Evolutionary conservation across 768 basidiomycete genomes (phyloP).

Genomic region (Auriscalpium orientale): DNA sequence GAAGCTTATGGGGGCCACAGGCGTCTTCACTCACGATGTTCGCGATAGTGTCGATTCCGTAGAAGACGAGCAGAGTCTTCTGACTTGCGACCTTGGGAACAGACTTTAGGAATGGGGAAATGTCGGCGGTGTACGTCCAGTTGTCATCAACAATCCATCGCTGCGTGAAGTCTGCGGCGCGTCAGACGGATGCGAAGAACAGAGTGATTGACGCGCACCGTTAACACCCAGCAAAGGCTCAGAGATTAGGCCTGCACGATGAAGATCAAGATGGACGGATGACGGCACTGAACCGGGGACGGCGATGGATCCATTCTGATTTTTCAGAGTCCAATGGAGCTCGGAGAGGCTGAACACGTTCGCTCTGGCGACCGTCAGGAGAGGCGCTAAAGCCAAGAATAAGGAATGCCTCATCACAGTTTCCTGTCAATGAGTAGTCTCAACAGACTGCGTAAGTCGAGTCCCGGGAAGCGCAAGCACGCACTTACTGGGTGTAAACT

Average conservation of each 20-base stretch:
- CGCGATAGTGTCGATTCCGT: constrained; percentile 51
- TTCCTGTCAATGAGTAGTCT: no score
- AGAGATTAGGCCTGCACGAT: constrained; percentile 43
- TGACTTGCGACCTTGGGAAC: constrained; percentile 17
- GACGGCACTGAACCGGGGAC: constrained; percentile 45
- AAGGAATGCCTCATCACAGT: no score
- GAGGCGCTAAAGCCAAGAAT: neutral
- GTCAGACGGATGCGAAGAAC: neutral
- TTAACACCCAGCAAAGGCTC: constrained; percentile 48
- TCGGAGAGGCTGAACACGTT: constrained; percentile 36
- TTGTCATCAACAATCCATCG: constrained; percentile 50
- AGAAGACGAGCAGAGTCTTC: constrained; percentile 40
- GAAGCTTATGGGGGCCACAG: neutral
- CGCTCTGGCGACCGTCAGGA: constrained; percentile 15
- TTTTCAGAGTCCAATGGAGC: constrained; percentile 45
- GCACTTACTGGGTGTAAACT: no score
- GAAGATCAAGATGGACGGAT: constrained; percentile 46
- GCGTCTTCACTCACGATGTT: constrained; percentile 32
- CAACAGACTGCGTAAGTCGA: no score
- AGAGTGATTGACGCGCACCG: constrained; percentile 24
- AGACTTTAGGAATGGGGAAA: constrained; percentile 33
- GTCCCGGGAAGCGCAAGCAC: no score
- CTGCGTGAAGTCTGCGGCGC: constrained; percentile 39
- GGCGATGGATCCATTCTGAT: constrained; percentile 46
- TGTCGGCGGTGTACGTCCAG: constrained; percentile 52